A percentile compares a stretch with the other conserved stretches of the same genome.
These are phyloP conservation scores for Roridomyces roridus DNA, from an alignment of 768 basidiomycete genomes.

Conservation along the genomic window DNA sequence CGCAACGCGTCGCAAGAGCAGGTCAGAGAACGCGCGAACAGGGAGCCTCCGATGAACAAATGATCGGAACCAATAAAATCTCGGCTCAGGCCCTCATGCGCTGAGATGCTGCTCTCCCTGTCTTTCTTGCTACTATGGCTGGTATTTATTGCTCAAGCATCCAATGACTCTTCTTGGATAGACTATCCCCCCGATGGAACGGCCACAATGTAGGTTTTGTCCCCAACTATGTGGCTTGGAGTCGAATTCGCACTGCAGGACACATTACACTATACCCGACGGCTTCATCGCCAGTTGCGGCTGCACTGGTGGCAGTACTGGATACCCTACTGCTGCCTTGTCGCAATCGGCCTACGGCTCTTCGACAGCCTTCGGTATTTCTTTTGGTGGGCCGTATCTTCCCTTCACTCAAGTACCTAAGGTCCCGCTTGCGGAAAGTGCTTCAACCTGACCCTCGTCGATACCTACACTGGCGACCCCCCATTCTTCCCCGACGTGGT, in stretches of 20 bases:
- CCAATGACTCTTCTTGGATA: constrained; percentile 55
- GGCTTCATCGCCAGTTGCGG: constrained; percentile 78
- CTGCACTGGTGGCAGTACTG: constrained; percentile 68
- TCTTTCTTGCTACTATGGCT: constrained; percentile 14
- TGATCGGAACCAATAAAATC: no score
- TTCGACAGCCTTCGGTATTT: no score
- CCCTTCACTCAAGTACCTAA: constrained; percentile 21
- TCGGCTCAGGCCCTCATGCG: background rate
- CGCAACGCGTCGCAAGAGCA: no score
- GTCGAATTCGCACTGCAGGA: constrained; percentile 28
- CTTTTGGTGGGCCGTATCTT: constrained; percentile 51
- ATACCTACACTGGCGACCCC: constrained; percentile 69
- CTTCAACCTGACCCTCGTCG: constrained; percentile 77
- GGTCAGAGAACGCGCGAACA: no score
- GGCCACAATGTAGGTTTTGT: constrained; percentile 79
- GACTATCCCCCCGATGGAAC: constrained; percentile 64
- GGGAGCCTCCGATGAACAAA: no score
- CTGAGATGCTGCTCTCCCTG: constrained; percentile 22
- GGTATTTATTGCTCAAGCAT: constrained; percentile 8
- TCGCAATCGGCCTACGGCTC: constrained; percentile 83
- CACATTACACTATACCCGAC: constrained; percentile 62
- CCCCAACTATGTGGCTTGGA: no score
- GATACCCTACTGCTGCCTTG: constrained; percentile 82
- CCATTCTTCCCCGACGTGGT: constrained; percentile 69
- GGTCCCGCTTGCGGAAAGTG: constrained; percentile 81